phyloP scores from a whole-genome alignment of 2,329 filamentous ascomycete genomes.

The Polytolypa hystricis region DNA sequence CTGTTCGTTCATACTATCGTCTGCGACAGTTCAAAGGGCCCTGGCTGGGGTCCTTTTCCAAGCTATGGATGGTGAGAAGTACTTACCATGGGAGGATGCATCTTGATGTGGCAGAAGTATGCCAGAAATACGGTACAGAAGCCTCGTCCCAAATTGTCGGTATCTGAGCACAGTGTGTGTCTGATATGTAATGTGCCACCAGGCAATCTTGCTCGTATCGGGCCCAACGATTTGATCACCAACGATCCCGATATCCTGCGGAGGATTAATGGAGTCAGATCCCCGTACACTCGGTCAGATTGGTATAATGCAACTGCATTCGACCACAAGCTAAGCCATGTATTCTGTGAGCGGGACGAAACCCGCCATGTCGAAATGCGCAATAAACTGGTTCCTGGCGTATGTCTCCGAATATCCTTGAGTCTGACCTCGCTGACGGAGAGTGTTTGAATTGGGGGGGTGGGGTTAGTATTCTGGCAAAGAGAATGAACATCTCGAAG shows the following conservation, averaged over 20 bases:
- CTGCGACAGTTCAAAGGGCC: neutral
- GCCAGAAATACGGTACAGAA: neutral
- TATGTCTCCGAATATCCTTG: neutral
- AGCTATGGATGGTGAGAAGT: neutral
- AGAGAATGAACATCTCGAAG: slow-evolving; percentile 42
- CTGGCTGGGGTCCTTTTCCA: neutral
- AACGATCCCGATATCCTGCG: slow-evolving; percentile 4
- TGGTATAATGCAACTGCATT: slow-evolving; percentile 8
- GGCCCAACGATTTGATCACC: slow-evolving; percentile 6
- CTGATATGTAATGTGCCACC: no score
- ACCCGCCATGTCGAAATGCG: slow-evolving; percentile 2
- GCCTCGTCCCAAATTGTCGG: neutral
- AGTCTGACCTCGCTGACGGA: neutral
- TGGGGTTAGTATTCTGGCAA: slow-evolving; percentile 39
- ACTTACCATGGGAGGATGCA: neutral
- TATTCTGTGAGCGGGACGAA: neutral
- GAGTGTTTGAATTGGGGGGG: neutral
- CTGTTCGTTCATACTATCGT: neutral
- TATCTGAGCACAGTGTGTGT: neutral
- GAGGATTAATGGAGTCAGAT: slow-evolving; percentile 6
- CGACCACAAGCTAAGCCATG: slow-evolving; percentile 1
- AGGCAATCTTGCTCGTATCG: slow-evolving; percentile 7
- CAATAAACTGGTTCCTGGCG: slow-evolving; percentile 5
- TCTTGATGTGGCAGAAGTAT: neutral
- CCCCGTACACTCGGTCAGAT: slow-evolving; percentile 2